Percentiles rank a stretch among this genome's conserved stretches.
Conservation (phyloP, 2,329 filamentous ascomycete genomes). For the Neopestalotiopsis sp. region DNA sequence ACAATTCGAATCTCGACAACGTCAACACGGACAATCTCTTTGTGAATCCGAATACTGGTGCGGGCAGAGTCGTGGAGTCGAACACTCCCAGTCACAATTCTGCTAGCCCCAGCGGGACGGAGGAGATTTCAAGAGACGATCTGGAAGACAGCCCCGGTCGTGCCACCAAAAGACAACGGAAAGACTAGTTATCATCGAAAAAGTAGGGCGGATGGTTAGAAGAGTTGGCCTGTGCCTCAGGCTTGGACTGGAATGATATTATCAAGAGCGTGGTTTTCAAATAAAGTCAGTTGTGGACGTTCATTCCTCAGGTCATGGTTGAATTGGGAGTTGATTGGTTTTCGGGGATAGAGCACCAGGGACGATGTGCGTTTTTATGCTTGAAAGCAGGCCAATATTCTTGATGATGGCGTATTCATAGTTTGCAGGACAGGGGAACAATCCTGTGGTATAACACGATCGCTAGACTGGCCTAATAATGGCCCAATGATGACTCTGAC, state of each 20-base stretch:
- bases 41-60: constrained; percentile 21
- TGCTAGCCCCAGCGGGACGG: constrained; percentile 53
- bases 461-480: no score
- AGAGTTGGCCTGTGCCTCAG: not conserved
- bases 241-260: not conserved
- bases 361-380: not conserved
- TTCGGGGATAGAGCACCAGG: not conserved
- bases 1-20: constrained; percentile 30
- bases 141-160: constrained; percentile 38
- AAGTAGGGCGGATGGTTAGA: not conserved
- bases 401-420: no score
- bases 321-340: constrained; percentile 2
- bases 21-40: constrained; percentile 21
- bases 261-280: not conserved
- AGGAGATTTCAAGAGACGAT: constrained; percentile 55
- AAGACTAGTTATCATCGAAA: constrained; percentile 25
- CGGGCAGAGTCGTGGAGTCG: constrained; percentile 30
- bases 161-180: constrained; percentile 37
- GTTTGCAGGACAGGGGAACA: no score
- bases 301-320: not conserved
- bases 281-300: not conserved
- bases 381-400: no score
- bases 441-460: no score
- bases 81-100: constrained; percentile 42
- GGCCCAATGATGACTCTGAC: no score